A percentile compares a stretch with the other conserved stretches of the same genome.
Evolutionary conservation across 352 stramenopile species (phyloP).

Genomic region (Pythium chondricola): DNA sequence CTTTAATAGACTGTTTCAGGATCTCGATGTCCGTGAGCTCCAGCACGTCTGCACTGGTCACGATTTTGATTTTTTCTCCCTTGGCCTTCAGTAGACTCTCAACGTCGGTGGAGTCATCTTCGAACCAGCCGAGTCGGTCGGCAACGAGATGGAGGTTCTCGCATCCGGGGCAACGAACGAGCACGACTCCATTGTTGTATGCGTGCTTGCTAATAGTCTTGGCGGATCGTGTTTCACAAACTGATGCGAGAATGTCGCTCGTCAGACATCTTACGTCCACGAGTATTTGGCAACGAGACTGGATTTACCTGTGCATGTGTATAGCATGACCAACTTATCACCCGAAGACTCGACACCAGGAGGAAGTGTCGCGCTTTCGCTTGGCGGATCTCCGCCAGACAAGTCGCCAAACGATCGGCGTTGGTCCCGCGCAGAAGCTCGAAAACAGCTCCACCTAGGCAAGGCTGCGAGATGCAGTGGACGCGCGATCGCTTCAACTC

Average conservation of each 20-base stretch:
- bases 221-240: slow-evolving; percentile 96
- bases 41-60: slow-evolving; percentile 73
- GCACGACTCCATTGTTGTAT: slow-evolving; percentile 97
- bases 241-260: too few relatives aligned
- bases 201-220: slow-evolving; percentile 97
- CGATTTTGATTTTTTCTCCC: slow-evolving; percentile 63
- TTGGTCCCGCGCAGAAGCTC: too few relatives aligned
- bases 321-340: slow-evolving; percentile 97
- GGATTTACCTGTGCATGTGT: slow-evolving; percentile 88
- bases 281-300: neutral
- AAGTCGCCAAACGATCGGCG: too few relatives aligned
- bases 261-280: too few relatives aligned
- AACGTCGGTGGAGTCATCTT: slow-evolving; percentile 87
- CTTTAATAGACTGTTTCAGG: slow-evolving; percentile 35
- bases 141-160: slow-evolving; percentile 98
- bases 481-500: too few relatives aligned
- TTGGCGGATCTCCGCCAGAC: too few relatives aligned
- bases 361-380: too few relatives aligned
- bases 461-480: too few relatives aligned
- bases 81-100: slow-evolving; percentile 78
- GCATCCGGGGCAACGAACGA: slow-evolving; percentile 96
- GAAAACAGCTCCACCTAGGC: too few relatives aligned
- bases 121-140: slow-evolving; percentile 91
- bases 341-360: slow-evolving; percentile 73
- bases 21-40: slow-evolving; percentile 80